Evolutionary conservation across 805 yeast species (phyloP), one percentile per base, ranked within the genome.

Genomic region (Candida arabinofermentans): DNA sequence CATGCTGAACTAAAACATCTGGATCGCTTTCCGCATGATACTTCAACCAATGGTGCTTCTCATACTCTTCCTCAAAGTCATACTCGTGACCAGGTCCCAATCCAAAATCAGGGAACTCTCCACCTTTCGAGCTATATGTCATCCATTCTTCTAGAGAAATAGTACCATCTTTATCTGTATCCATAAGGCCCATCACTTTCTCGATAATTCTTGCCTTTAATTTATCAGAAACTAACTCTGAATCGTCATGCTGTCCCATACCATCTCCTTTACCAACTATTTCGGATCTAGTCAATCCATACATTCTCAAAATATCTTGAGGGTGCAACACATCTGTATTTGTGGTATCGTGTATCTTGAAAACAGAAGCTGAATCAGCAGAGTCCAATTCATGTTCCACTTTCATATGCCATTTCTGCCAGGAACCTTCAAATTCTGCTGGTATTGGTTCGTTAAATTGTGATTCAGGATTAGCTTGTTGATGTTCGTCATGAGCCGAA

Each of bases 401-500:
- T 52, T 76, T 70, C 97, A 91, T 90, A 62, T 91, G 98, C 86
- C 90, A 84, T 51, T 75, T 74, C 54, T 83, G 87, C 95, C 95
- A 86, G 14, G 77, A 63, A 27, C 77, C 53, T 0, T 76, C 79
- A 35, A 50, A 61, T 37, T 61, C 61, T 9, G 62, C 64, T 2
- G 88, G 88, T 22, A 69, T 70, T 26, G 48, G 42, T 43, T 74
- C 77, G 36, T 67, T 31, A 67, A 71, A 55, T 44, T 60, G 47
- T 4, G 49, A 36, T n/a, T 44, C 38, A n/a, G 37, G 32, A 21
- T 43, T 47, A 5, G 36, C 39, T 17, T 40, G 32, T 24, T 36
- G 44, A 10, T 29, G 32, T 14, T 29, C 32, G 9, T 29, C 32
- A 16, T 29, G 32, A 5, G 32, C 32, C 18, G 9, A 14, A 14